Evolutionary conservation across 2,329 filamentous ascomycete species (phyloP).

Genomic region (Sarocladium brachiariae): DNA sequence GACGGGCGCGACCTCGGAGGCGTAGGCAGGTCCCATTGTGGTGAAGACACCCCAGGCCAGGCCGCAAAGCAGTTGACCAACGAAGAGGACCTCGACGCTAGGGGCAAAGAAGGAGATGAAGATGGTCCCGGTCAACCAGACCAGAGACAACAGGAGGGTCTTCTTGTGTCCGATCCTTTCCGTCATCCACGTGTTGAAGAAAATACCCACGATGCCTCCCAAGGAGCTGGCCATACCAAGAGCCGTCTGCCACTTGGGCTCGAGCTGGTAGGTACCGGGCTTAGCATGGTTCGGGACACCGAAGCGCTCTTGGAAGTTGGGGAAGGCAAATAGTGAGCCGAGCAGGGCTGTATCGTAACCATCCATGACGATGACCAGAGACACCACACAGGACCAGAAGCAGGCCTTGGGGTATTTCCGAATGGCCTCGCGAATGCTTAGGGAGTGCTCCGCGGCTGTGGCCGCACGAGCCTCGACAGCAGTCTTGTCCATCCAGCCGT

Average conservation of each 20-base stretch:
- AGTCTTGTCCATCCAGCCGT: neutral
- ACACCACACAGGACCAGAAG: slow-evolving; percentile 23
- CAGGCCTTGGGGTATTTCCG: slow-evolving; percentile 22
- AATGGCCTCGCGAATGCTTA: slow-evolving; percentile 17
- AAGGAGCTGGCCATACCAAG: slow-evolving; percentile 27
- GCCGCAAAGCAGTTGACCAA: slow-evolving; percentile 26
- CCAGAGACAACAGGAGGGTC: slow-evolving; percentile 28
- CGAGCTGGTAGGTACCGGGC: slow-evolving; percentile 4
- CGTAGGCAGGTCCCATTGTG: slow-evolving; percentile 28
- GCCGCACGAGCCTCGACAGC: slow-evolving; percentile 6
- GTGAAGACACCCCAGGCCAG: slow-evolving; percentile 26
- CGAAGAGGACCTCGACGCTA: slow-evolving; percentile 22
- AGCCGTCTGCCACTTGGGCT: slow-evolving; percentile 30
- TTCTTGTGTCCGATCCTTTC: slow-evolving; percentile 27
- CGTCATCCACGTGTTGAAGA: slow-evolving; percentile 31
- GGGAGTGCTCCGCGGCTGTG: slow-evolving; percentile 17
- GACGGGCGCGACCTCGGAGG: slow-evolving; percentile 25
- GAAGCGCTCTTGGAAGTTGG: slow-evolving; percentile 23
- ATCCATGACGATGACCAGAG: slow-evolving; percentile 10
- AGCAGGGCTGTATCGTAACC: slow-evolving; percentile 17
- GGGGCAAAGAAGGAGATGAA: slow-evolving; percentile 29
- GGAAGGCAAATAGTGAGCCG: slow-evolving; percentile 25
- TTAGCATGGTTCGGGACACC: slow-evolving; percentile 12
- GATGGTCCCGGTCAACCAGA: slow-evolving; percentile 26
- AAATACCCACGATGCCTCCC: slow-evolving; percentile 35